Percentiles rank a stretch among this genome's conserved stretches.
phyloP scores from a whole-genome alignment of 208 protist species.

The Wallacemonas sp. region DNA sequence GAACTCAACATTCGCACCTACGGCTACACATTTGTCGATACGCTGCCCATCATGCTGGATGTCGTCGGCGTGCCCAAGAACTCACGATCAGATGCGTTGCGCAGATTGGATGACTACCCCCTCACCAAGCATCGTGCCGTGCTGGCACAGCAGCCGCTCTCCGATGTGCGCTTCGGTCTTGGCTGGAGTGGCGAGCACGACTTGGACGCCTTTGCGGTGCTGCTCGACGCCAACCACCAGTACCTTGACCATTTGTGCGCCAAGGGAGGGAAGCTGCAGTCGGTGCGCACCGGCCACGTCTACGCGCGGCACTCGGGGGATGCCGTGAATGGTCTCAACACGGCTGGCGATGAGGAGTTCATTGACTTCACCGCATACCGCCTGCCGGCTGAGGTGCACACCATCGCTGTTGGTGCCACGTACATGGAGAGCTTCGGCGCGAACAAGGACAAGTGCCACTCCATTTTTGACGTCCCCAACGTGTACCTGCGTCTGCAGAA shows the following conservation, averaged over 20 bases:
- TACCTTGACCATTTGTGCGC: slow-evolving; percentile 79
- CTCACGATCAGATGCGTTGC: slow-evolving; percentile 48
- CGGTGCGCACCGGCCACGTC: slow-evolving; percentile 29
- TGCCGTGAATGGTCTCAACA: slow-evolving; percentile 41
- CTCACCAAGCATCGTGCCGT: slow-evolving; percentile 41
- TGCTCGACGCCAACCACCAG: slow-evolving; percentile 66
- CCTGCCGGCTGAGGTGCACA: slow-evolving; percentile 52
- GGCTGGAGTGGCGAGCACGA: slow-evolving; percentile 81
- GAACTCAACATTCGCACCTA: slow-evolving; percentile 75
- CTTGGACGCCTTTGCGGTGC: slow-evolving; percentile 76
- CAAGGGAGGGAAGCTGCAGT: slow-evolving; percentile 52
- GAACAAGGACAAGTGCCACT: slow-evolving; percentile 8
- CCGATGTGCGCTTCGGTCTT: slow-evolving; percentile 81
- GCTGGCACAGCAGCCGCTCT: slow-evolving; percentile 35
- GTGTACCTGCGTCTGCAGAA: slow-evolving; percentile 78
- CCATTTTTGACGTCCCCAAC: slow-evolving; percentile 69
- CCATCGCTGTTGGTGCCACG: slow-evolving; percentile 56
- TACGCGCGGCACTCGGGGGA: slow-evolving; percentile 68
- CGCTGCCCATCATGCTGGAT: slow-evolving; percentile 72
- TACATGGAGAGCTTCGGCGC: slow-evolving; percentile 62
- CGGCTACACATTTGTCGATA: slow-evolving; percentile 82
- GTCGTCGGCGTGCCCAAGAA: slow-evolving; percentile 51
- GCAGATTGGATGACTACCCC: slow-evolving; percentile 63
- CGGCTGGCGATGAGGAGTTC: slow-evolving; percentile 68
- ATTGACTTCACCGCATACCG: slow-evolving; percentile 67